phyloP scores from a whole-genome alignment of 441 rosid species.

The Erysimum pusillum region DNA sequence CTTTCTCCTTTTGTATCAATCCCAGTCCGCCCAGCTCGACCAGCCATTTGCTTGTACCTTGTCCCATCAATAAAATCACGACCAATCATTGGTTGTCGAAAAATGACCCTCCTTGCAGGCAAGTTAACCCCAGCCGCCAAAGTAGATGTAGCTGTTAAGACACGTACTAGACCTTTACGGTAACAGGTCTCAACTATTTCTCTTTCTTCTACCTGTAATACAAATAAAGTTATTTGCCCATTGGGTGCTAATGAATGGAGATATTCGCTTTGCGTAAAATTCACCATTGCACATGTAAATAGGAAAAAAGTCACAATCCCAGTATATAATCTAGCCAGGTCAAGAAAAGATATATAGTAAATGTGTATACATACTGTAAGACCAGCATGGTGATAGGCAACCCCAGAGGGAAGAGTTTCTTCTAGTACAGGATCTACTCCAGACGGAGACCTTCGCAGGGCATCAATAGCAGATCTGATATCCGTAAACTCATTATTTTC shows the following conservation, averaged over 20 bases:
- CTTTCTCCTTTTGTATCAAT: constrained; percentile 99
- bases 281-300: constrained; percentile 23
- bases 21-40: constrained; percentile 99
- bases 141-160: constrained; percentile 98
- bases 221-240: constrained; percentile 22
- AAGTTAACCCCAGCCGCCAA: constrained; percentile 98
- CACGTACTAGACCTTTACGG: constrained; percentile 87
- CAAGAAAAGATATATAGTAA: constrained; percentile 30
- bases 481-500: constrained; percentile 68
- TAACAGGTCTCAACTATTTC: constrained; percentile 95
- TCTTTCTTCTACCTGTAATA: constrained; percentile 92
- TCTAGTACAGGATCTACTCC: constrained; percentile 94
- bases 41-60: constrained; percentile 98
- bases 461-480: constrained; percentile 80
- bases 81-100: constrained; percentile 97
- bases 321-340: constrained; percentile 17
- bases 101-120: constrained; percentile 98
- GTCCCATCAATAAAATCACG: constrained; percentile 97
- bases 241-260: constrained; percentile 18
- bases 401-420: constrained; percentile 94
- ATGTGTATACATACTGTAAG: constrained; percentile 74
- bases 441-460: constrained; percentile 81
- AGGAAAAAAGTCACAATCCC: constrained; percentile 18
- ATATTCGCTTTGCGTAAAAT: constrained; percentile 28
- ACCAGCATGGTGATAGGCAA: constrained; percentile 99